A percentile compares a stretch with the other conserved stretches of the same genome.
Evolutionary conservation across 2,329 filamentous ascomycete species (phyloP).

Genomic region (Dactylellina drechsleri): DNA sequence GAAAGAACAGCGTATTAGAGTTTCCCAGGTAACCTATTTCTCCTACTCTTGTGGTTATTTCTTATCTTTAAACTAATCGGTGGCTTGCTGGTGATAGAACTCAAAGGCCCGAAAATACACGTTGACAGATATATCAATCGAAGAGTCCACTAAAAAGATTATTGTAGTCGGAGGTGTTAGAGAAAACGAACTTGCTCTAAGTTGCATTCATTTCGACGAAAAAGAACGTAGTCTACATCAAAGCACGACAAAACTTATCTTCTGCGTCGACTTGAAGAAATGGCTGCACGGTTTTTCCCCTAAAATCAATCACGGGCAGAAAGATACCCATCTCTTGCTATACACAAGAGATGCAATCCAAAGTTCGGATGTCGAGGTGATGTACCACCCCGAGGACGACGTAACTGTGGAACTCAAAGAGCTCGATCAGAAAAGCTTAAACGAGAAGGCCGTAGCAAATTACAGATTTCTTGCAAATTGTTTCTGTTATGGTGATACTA

Average conservation of each 20-base stretch:
- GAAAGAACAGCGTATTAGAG: not conserved
- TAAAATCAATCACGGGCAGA: not conserved
- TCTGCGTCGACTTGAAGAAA: not conserved
- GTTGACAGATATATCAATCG: too few species aligned
- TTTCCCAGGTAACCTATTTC: too few species aligned
- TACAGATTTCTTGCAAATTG: not conserved
- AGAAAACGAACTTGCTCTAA: conserved; percentile 2
- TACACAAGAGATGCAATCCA: not conserved
- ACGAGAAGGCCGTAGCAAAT: not conserved
- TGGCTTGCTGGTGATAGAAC: too few species aligned
- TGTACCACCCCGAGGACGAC: not conserved
- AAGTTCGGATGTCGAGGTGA: not conserved
- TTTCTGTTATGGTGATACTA: conserved; percentile 15
- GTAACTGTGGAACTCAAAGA: not conserved
- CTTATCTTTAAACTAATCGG: too few species aligned
- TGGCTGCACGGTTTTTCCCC: not conserved
- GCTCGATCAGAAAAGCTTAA: not conserved
- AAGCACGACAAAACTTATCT: not conserved
- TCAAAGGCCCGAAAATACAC: too few species aligned
- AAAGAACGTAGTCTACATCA: not conserved
- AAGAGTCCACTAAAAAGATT: not conserved
- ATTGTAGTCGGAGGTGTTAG: not conserved
- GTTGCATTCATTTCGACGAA: conserved; percentile 18
- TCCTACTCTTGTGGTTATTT: too few species aligned
- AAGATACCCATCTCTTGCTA: not conserved